A percentile compares a stretch with the other conserved stretches of the same genome.
Evolutionary conservation across 75 land plant genomes (phyloP).

Genomic region (Gnetum montanum): DNA sequence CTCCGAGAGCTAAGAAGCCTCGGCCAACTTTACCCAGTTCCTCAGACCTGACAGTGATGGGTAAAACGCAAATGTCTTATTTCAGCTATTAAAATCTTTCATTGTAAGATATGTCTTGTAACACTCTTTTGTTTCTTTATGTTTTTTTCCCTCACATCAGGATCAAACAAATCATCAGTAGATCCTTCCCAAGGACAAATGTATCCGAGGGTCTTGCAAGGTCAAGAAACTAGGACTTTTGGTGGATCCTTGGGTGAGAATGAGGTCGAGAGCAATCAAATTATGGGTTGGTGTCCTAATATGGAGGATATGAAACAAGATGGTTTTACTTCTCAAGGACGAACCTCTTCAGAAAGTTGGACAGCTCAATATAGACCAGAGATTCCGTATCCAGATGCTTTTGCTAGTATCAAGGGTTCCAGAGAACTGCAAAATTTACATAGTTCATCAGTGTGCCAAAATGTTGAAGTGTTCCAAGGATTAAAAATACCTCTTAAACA

Average conservation of each 20-base stretch:
- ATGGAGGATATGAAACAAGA: conserved; percentile 8
- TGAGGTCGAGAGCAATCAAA: background rate
- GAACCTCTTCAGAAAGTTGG: conserved; percentile 5
- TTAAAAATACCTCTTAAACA: background rate
- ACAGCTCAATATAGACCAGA: background rate
- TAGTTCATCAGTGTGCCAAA: background rate
- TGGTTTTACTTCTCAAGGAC: conserved; percentile 1
- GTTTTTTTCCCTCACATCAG: too few species aligned
- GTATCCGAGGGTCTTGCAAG: conserved; percentile 36
- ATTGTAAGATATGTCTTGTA: background rate
- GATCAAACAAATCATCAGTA: background rate
- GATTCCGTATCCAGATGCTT: background rate
- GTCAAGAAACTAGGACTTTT: conserved; percentile 23
- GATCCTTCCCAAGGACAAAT: conserved; percentile 4
- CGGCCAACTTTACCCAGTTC: conserved; percentile 8
- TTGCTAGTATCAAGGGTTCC: background rate
- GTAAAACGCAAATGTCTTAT: background rate
- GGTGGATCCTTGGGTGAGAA: background rate
- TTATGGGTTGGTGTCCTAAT: background rate
- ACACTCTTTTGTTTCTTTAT: background rate
- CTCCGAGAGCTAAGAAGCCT: conserved; percentile 8
- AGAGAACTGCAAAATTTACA: background rate
- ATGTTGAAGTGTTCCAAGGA: conserved; percentile 1
- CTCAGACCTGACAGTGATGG: conserved; percentile 4
- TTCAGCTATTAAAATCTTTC: background rate